These are phyloP conservation scores for Pichia sp. DNA, from an alignment of 1,139 yeast genomes.

Conservation along the genomic window DNA sequence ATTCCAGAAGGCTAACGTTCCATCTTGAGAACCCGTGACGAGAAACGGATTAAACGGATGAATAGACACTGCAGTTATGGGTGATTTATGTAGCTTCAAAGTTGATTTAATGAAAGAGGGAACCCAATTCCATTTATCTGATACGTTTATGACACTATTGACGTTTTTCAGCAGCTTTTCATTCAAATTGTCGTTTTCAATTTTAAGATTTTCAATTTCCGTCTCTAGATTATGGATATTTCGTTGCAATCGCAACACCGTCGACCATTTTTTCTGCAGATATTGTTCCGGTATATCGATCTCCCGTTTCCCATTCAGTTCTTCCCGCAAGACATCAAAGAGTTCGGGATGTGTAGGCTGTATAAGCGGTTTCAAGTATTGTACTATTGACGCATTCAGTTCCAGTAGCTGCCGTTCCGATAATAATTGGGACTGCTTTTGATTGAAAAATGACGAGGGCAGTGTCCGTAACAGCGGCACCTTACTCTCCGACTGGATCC, in stretches of 20 bases:
- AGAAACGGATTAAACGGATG: slow-evolving; percentile 68
- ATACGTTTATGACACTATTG: neutral
- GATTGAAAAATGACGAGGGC: slow-evolving; percentile 3
- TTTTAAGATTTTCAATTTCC: slow-evolving; percentile 17
- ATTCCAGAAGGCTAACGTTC: slow-evolving; percentile 71
- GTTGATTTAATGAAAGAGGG: slow-evolving; percentile 49
- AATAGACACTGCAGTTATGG: slow-evolving; percentile 56
- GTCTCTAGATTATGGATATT: slow-evolving; percentile 52
- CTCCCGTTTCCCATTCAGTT: too few relatives aligned
- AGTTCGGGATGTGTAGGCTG: neutral
- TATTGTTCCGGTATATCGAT: slow-evolving; percentile 31
- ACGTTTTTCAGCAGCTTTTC: neutral
- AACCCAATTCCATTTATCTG: slow-evolving; percentile 50
- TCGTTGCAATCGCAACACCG: slow-evolving; percentile 73
- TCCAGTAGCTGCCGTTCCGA: slow-evolving; percentile 12
- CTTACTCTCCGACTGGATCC: slow-evolving; percentile 7
- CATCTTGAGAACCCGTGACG: slow-evolving; percentile 67
- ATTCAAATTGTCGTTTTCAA: slow-evolving; percentile 8
- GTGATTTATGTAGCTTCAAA: slow-evolving; percentile 49
- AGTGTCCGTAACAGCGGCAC: slow-evolving; percentile 3
- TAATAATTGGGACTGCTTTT: slow-evolving; percentile 1
- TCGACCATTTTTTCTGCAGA: slow-evolving; percentile 83
- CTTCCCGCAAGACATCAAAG: too few relatives aligned
- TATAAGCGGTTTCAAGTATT: slow-evolving; percentile 12
- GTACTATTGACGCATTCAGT: slow-evolving; percentile 11